Conservation (phyloP, 2,329 filamentous ascomycete genomes). For the Neonectria coccinea region DNA sequence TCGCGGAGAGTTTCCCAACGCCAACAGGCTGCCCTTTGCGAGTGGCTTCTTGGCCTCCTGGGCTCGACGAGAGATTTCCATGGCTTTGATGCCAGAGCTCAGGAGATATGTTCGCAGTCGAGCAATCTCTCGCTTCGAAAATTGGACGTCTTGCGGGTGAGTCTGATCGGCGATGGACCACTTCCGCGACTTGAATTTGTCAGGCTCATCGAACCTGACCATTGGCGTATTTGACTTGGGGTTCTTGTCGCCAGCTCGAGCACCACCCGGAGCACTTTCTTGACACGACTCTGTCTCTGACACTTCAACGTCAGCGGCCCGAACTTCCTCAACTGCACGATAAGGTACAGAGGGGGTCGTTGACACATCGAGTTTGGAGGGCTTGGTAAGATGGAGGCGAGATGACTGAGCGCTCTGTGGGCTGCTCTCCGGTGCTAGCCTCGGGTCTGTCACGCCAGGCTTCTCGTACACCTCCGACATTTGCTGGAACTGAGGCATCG, state of each 20-base stretch:
- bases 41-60: conserved; percentile 59
- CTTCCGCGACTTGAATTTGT: conserved; percentile 52
- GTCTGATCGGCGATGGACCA: conserved; percentile 65
- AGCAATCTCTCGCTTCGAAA: conserved; percentile 80
- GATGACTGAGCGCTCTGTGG: conserved; percentile 55
- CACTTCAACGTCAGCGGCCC: conserved; percentile 48
- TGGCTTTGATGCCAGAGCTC: conserved; percentile 89
- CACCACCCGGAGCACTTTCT: conserved; percentile 45
- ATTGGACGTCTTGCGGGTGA: conserved; percentile 49
- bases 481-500: conserved; percentile 63
- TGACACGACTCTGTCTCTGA: conserved; percentile 55
- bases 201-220: conserved; percentile 39
- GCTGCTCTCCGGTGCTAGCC: conserved; percentile 30
- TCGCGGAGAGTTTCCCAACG: conserved; percentile 38
- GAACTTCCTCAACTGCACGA: conserved; percentile 38
- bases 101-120: conserved; percentile 82
- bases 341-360: conserved; percentile 55
- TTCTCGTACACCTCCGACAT: conserved; percentile 45
- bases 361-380: conserved; percentile 61
- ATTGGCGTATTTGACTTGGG: conserved; percentile 50
- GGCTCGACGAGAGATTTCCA: conserved; percentile 78
- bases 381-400: conserved; percentile 62
- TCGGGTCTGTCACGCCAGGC: conserved; percentile 30
- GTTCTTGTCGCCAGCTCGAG: conserved; percentile 51
- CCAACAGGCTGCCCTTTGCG: conserved; percentile 32